Evolutionary conservation across 1,139 yeast species (phyloP).

Genomic region (Yamadazyma trypodendri): DNA sequence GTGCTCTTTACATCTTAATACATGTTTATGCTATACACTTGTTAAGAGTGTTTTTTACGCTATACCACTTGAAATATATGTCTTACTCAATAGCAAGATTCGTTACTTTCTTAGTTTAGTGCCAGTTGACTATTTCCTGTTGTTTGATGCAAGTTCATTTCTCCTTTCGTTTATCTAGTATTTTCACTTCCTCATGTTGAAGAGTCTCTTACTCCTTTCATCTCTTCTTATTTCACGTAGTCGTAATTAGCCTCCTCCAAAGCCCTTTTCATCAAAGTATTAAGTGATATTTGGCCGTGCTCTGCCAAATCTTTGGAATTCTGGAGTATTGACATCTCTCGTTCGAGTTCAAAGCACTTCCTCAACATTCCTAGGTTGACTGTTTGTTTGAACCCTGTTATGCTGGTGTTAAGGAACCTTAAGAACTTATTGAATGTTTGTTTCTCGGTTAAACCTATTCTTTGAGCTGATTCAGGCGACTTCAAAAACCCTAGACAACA

Average conservation of each 20-base stretch:
- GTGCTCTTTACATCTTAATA: no score
- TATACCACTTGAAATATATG: neutral
- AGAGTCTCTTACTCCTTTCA: no score
- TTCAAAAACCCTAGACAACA: constrained; percentile 23
- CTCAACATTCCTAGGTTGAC: constrained; percentile 27
- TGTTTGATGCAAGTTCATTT: no score
- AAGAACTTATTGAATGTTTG: constrained; percentile 26
- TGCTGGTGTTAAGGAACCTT: constrained; percentile 38
- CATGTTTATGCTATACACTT: no score
- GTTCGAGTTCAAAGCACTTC: constrained; percentile 32
- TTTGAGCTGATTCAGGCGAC: constrained; percentile 7
- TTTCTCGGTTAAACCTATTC: constrained; percentile 8
- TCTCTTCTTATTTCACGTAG: constrained; percentile 8
- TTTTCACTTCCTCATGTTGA: no score
- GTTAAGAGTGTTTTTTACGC: no score
- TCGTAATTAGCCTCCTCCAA: constrained; percentile 33
- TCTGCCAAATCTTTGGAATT: constrained; percentile 26
- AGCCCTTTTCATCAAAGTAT: constrained; percentile 27
- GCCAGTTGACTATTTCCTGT: constrained; percentile 4
- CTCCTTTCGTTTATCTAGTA: no score
- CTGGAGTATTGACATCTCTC: constrained; percentile 29
- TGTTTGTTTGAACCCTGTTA: constrained; percentile 42
- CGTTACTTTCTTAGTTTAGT: no score
- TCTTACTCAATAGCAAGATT: constrained; percentile 1
- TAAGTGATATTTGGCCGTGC: constrained; percentile 35